phyloP scores from a whole-genome alignment of 2,329 filamentous ascomycete genomes.

The Colletotrichum spinosum region DNA sequence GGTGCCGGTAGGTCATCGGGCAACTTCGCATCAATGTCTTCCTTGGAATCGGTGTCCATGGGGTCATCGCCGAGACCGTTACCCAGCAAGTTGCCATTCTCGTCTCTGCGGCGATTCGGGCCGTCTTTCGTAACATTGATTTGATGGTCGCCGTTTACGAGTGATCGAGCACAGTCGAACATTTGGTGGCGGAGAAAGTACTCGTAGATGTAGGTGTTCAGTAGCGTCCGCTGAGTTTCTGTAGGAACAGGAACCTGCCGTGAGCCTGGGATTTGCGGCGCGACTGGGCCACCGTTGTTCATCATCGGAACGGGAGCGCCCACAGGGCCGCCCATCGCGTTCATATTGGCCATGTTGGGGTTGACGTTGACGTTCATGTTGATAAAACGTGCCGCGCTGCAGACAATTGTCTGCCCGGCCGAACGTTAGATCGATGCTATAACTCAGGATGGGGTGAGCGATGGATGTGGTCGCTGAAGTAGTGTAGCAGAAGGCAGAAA shows the following conservation, averaged over 20 bases:
- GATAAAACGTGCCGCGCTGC: constrained; percentile 44
- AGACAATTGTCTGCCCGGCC: constrained; percentile 53
- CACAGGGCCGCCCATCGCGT: constrained; percentile 75
- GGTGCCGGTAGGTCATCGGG: constrained; percentile 85
- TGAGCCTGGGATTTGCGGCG: constrained; percentile 45
- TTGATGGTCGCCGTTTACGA: constrained; percentile 75
- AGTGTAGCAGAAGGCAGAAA: constrained; percentile 16
- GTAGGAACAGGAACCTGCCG: constrained; percentile 38
- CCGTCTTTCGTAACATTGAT: constrained; percentile 77
- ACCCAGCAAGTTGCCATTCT: constrained; percentile 72
- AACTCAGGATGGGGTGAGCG: constrained; percentile 17
- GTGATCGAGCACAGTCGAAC: constrained; percentile 82
- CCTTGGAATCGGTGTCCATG: constrained; percentile 87
- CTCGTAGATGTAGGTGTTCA: constrained; percentile 92
- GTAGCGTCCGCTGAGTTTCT: constrained; percentile 64
- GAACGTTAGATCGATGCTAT: constrained; percentile 40
- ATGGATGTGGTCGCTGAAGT: constrained; percentile 28
- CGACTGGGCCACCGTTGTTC: constrained; percentile 64
- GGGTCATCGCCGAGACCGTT: constrained; percentile 80
- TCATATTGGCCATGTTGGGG: constrained; percentile 76
- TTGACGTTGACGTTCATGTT: constrained; percentile 69
- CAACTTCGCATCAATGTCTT: constrained; percentile 78
- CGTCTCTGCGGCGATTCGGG: constrained; percentile 74
- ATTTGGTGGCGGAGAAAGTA: constrained; percentile 90
- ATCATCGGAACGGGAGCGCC: constrained; percentile 75